Evolutionary conservation across 2,329 filamentous ascomycete species (phyloP).

Genomic region (Cladosporium halotolerans): DNA sequence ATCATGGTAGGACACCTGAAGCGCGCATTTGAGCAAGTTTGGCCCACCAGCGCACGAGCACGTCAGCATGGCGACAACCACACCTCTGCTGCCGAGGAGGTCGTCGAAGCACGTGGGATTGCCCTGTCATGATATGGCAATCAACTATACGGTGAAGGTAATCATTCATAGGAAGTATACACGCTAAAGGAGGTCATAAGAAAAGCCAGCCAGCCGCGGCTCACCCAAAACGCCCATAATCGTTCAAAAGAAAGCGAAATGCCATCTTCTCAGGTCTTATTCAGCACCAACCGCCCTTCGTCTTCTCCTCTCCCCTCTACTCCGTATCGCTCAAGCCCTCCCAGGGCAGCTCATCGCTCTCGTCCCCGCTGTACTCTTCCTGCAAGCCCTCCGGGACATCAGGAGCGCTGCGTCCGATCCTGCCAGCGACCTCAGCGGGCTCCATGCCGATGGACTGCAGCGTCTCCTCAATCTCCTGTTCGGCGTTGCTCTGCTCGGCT

Average conservation of each 20-base stretch:
- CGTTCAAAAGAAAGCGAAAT: background rate
- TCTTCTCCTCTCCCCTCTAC: slow-evolving; percentile 14
- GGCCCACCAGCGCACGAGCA: background rate
- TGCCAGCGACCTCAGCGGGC: slow-evolving; percentile 28
- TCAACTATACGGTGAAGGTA: too few species aligned
- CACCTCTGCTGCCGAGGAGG: background rate
- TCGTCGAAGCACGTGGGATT: background rate
- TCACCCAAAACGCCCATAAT: background rate
- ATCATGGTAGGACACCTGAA: slow-evolving; percentile 9
- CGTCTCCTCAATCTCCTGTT: slow-evolving; percentile 38
- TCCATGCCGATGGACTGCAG: slow-evolving; percentile 37
- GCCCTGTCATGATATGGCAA: too few species aligned
- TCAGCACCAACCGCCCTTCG: background rate
- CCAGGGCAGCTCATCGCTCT: slow-evolving; percentile 27
- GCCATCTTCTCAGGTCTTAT: background rate
- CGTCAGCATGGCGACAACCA: background rate
- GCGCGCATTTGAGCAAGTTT: slow-evolving; percentile 10
- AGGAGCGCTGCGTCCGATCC: slow-evolving; percentile 17
- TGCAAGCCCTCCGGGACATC: slow-evolving; percentile 18
- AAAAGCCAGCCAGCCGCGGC: background rate
- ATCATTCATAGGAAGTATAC: slow-evolving; percentile 3
- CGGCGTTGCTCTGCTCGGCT: slow-evolving; percentile 21
- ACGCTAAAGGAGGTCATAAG: slow-evolving; percentile 3
- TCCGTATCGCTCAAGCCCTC: slow-evolving; percentile 29
- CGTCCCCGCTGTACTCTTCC: slow-evolving; percentile 21